Percentiles rank a stretch among this genome's conserved stretches.
These are phyloP conservation scores for Rutstroemia sp. DNA, from an alignment of 2,329 filamentous ascomycete genomes.

Conservation along the genomic window DNA sequence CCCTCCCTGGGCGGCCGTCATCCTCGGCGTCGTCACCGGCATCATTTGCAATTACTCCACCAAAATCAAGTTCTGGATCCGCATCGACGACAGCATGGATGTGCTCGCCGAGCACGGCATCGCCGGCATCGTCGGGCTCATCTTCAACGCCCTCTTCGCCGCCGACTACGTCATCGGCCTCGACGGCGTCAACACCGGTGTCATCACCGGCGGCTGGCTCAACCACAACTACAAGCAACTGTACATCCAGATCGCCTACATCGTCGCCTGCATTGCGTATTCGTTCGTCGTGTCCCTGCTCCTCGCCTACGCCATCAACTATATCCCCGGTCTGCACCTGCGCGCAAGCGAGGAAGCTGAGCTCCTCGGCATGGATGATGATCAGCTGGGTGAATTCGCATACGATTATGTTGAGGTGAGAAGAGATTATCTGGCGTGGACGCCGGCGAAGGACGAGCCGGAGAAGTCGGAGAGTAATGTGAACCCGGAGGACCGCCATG, in stretches of 20 bases:
- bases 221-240: slow-evolving; percentile 68
- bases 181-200: slow-evolving; percentile 66
- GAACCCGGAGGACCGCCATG: slow-evolving; percentile 59
- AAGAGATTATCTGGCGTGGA: slow-evolving; percentile 83
- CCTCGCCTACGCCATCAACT: slow-evolving; percentile 68
- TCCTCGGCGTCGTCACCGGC: slow-evolving; percentile 60
- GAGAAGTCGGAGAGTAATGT: slow-evolving; percentile 44
- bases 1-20: slow-evolving; percentile 58
- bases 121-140: slow-evolving; percentile 59
- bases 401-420: slow-evolving; percentile 89
- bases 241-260: slow-evolving; percentile 74
- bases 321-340: slow-evolving; percentile 70
- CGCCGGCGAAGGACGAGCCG: slow-evolving; percentile 62
- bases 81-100: slow-evolving; percentile 65
- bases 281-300: slow-evolving; percentile 66
- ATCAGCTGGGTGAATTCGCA: slow-evolving; percentile 83
- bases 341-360: slow-evolving; percentile 76
- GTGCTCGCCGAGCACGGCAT: slow-evolving; percentile 66
- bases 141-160: slow-evolving; percentile 69
- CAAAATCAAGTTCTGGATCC: slow-evolving; percentile 46
- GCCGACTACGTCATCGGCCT: slow-evolving; percentile 65
- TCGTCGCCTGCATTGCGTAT: slow-evolving; percentile 58
- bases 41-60: slow-evolving; percentile 61
- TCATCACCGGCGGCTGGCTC: slow-evolving; percentile 60
- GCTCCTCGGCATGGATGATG: slow-evolving; percentile 81